Percentiles rank a stretch among this genome's conserved stretches.
These are phyloP conservation scores for Marsdenia floribunda DNA, from an alignment of 257 asterid species.

Conservation along the genomic window DNA sequence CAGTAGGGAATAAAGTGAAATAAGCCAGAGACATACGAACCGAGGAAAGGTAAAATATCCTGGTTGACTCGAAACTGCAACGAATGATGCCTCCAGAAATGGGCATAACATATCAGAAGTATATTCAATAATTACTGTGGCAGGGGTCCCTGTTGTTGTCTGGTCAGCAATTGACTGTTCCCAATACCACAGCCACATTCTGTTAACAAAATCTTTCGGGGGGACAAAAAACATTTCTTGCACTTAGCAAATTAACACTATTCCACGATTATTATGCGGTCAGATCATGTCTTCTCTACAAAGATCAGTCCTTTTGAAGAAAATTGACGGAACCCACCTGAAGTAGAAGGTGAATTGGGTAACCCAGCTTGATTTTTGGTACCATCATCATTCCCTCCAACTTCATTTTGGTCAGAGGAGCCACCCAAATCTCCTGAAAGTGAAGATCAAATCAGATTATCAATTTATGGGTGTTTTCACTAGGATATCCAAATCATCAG, in stretches of 20 bases:
- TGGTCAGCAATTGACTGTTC: conserved; percentile 74
- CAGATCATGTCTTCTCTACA: conserved; percentile 98
- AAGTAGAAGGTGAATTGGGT: conserved; percentile 85
- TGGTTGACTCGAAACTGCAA: conserved; percentile 49
- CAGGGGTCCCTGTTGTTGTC: conserved; percentile 64
- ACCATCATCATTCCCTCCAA: conserved; percentile 59
- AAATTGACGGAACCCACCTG: conserved; percentile 99
- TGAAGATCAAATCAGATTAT: conserved; percentile 8
- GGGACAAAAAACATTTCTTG: conserved; percentile 69
- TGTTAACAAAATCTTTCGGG: conserved; percentile 58
- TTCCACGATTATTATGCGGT: conserved; percentile 80
- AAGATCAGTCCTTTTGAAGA: conserved; percentile 98
- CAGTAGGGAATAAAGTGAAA: conserved; percentile 61
- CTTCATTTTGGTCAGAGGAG: conserved; percentile 58
- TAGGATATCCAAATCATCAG: background rate
- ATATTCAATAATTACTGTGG: conserved; percentile 78
- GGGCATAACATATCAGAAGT: conserved; percentile 53
- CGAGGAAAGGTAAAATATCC: conserved; percentile 55
- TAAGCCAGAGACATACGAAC: conserved; percentile 93
- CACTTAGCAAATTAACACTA: conserved; percentile 56
- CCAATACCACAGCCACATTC: conserved; percentile 95
- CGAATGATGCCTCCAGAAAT: conserved; percentile 59
- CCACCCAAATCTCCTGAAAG: conserved; percentile 78
- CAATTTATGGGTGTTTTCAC: background rate
- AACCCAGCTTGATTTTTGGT: conserved; percentile 59